Conservation (phyloP, 2,329 filamentous ascomycete species). For the Xylariales sp. region DNA sequence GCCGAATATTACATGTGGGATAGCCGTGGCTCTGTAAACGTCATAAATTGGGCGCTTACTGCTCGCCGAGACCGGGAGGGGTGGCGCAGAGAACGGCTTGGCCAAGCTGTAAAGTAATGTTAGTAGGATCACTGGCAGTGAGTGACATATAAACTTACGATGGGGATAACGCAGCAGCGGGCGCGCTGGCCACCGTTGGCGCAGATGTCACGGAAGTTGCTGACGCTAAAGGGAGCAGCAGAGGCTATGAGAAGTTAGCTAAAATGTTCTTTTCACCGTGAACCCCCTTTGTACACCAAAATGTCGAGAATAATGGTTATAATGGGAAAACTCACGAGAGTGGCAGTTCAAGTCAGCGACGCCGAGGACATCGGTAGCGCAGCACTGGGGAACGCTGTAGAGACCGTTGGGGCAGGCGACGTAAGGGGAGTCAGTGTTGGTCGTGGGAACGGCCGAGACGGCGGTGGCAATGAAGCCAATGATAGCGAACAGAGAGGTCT, state of each 20-base stretch:
- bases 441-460: constrained; percentile 38
- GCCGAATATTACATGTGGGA: constrained; percentile 1
- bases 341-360: constrained; percentile 60
- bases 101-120: constrained; percentile 40
- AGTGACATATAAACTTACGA: constrained; percentile 47
- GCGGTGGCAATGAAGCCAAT: constrained; percentile 44
- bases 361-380: constrained; percentile 68
- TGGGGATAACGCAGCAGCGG: constrained; percentile 63
- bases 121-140: not conserved
- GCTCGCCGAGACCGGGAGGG: constrained; percentile 45
- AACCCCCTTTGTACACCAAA: too few relatives aligned
- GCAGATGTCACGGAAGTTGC: constrained; percentile 59
- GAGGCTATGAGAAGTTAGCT: constrained; percentile 47
- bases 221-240: constrained; percentile 52
- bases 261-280: not conserved
- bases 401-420: constrained; percentile 55
- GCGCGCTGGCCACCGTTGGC: constrained; percentile 58
- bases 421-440: constrained; percentile 43
- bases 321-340: constrained; percentile 49
- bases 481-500: constrained; percentile 43
- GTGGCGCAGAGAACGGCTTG: constrained; percentile 52
- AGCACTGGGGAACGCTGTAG: constrained; percentile 65
- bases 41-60: constrained; percentile 26
- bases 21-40: not conserved
- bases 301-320: too few relatives aligned